Evolutionary conservation across 352 stramenopile species (phyloP), one percentile per base, ranked within the genome.

Genomic region (Aphanomyces astaci): DNA sequence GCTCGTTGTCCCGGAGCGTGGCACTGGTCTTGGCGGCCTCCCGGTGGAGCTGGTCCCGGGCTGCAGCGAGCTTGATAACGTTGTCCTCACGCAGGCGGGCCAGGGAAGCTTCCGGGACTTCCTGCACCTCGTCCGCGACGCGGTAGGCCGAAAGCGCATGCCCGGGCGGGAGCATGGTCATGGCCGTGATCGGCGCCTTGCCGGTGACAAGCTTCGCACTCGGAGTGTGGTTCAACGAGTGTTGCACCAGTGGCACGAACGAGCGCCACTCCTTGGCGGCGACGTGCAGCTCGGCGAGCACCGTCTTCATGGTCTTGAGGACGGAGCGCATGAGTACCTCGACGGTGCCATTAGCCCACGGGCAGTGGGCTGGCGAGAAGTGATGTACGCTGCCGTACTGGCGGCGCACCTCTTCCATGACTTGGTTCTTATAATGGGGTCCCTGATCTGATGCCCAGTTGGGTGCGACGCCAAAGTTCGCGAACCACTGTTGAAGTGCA

Each of bases 401-500:
- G 28, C 27, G 5, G 5, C 49, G 7, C 25, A 66, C 4, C 30
- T 25, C 25, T 24, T 62, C 54, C 4, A 71, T 69, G 4, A 71
- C 30, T 3, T 30, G 17, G 15, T 66, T 71, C 24, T 71, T 71
- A 40, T 53, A 71, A 54, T 71, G 51, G 13, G 64, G 13, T 5
- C 24, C 56, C 15, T 24, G 56, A 60, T 71, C 64, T 27, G 11
- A 57, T 13, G 70, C 27, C 56, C 64, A 71, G 13, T 33, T 2
- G 3, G 22, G n/a, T 24, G 36, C 43, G 17, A 70, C 30, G 4
- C 64, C 64, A 69, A 71, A 71, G n/a, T 25, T 71, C 4, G 54
- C 28, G 4, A 71, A 71, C 64, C 64, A 71, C 22, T 71, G 53
- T 3, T 66, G 46, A 11, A 71, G 33, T 31, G 55, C 31, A 46